Evolutionary conservation across 2,329 filamentous ascomycete genomes (phyloP).

Genomic region (Teratosphaeria epicoccoides): DNA sequence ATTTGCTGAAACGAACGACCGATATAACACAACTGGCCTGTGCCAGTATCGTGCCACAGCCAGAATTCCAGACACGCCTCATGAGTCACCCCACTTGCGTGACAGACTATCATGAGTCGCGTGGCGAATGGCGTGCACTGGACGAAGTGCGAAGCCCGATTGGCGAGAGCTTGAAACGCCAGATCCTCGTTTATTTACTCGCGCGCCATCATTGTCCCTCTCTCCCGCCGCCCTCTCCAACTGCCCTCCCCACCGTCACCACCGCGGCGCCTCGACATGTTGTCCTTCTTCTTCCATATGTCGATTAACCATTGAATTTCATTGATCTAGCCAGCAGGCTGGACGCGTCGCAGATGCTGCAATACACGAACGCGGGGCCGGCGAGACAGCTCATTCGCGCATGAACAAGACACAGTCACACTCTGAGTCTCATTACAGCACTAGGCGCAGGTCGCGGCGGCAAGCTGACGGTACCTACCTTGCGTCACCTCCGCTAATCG

Average conservation of each 20-base stretch:
- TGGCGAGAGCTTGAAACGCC: background rate
- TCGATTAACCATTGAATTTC: background rate
- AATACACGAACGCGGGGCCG: background rate
- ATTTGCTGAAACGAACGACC: too few species aligned
- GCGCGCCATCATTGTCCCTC: background rate
- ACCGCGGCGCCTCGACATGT: background rate
- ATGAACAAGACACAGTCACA: background rate
- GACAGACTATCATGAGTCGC: background rate
- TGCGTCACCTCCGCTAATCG: background rate
- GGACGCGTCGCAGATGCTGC: background rate
- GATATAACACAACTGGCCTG: too few species aligned
- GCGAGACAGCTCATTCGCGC: background rate
- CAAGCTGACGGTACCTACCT: too few species aligned
- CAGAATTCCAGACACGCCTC: background rate
- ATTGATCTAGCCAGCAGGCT: background rate
- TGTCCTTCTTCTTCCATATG: background rate
- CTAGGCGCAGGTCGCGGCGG: background rate
- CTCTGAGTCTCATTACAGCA: background rate
- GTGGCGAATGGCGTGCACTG: background rate
- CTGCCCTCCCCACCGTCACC: background rate
- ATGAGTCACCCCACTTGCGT: too few species aligned
- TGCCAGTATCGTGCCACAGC: too few species aligned
- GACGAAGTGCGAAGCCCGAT: background rate
- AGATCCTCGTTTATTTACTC: background rate
- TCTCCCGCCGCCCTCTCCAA: background rate